Base-by-base conservation (phyloP, 2,329 filamentous ascomycete species). In the Calonectria henricotiae region DNA sequence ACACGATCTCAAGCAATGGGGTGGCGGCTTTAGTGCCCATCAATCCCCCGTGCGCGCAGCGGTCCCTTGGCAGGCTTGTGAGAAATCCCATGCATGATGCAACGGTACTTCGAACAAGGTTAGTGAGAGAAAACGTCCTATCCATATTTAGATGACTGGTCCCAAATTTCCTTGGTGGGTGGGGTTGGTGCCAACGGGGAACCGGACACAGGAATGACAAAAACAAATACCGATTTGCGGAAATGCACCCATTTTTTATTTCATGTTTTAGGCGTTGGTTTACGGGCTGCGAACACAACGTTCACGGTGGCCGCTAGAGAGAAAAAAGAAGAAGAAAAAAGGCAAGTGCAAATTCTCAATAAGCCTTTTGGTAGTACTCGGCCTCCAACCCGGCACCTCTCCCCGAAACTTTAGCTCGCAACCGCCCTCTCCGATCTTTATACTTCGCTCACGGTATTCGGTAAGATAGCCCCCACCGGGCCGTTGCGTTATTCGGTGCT, bases 51-150 rank as follows among this genome's bases (percentile, higher is more conserved):
- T 65, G 61, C 51, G 25, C 51, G 35, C 61, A 44, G 25, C 67
- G 51, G 35, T 55, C 58, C 65, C 44, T 43, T 20, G 41, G 44
- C 20, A 41, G 44, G 39, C 23, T 39, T 46, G 67, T 55, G 54
- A 65, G 55, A 65, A 69, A 68, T 60, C 20, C 39, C 67, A 62
- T 62, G 55, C 46, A 47, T 62, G 62, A 60, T 66, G 67, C 39
- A 62, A 62, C 62, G 23, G 30, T 41, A 62, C 55, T 27, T 47
- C 54, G 46, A 55, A 55, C 49, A 62, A 43, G 54, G 51, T 58
- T 58, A 32, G 61, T 6, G n/a, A 23, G 43, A 61, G 51, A 20
- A 58, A 58, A 58, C 51, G 32, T 58, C 32, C 35, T 58, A 39
- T 58, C 51, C 51, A 37, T 39, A 44, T 61, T 44, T 30, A 61